phyloP scores from a whole-genome alignment of 805 yeast genomes.

The Metschnikowia orientalis region DNA sequence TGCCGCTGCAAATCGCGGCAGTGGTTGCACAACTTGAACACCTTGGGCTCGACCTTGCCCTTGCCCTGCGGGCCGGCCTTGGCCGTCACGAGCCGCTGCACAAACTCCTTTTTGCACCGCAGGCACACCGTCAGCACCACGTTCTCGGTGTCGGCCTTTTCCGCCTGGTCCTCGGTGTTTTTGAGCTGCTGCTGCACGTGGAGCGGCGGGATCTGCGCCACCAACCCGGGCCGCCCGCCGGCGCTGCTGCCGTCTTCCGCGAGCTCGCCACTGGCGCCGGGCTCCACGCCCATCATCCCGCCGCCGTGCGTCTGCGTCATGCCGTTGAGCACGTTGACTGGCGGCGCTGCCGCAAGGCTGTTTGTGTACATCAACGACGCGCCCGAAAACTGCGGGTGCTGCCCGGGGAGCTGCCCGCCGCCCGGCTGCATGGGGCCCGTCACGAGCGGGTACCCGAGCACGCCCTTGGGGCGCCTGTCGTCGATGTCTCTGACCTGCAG shows the following conservation, averaged over 20 bases:
- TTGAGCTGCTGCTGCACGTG: constrained; percentile 39
- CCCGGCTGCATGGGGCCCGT: no score
- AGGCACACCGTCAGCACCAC: constrained; percentile 35
- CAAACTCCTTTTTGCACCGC: constrained; percentile 57
- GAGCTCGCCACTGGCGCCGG: background rate
- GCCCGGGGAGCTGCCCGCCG: no score
- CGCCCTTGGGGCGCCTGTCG: constrained; percentile 13
- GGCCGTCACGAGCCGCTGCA: constrained; percentile 38
- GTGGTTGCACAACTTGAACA: constrained; percentile 56
- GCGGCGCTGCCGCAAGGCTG: background rate
- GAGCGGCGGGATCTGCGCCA: constrained; percentile 38
- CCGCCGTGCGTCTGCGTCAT: no score
- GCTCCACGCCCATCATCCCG: constrained; percentile 1
- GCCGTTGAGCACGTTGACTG: no score
- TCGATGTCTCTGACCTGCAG: constrained; percentile 14
- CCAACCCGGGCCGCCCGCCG: constrained; percentile 16
- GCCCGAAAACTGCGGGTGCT: no score
- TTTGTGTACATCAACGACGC: no score
- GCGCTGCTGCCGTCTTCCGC: constrained; percentile 1
- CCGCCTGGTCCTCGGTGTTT: constrained; percentile 16
- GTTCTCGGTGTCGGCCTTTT: constrained; percentile 8
- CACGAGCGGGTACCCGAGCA: constrained; percentile 11
- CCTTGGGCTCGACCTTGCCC: constrained; percentile 37
- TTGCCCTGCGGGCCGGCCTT: constrained; percentile 22
- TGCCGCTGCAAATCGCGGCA: constrained; percentile 63